A percentile compares a stretch with the other conserved stretches of the same genome.
Conservation (phyloP, 2,329 filamentous ascomycete genomes). For the Aspergillus calidoustus region DNA sequence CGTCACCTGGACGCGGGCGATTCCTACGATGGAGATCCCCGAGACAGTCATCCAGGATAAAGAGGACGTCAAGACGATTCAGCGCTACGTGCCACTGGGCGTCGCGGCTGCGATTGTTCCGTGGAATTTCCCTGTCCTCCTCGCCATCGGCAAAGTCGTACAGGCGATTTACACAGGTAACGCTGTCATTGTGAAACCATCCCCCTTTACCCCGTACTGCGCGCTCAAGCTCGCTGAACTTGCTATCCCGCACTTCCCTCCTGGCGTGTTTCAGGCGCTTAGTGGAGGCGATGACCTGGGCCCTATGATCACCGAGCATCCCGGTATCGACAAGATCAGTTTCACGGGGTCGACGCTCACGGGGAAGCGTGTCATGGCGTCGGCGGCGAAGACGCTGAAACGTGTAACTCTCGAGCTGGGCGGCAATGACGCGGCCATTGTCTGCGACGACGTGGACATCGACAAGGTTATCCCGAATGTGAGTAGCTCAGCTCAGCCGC, state of each 20-base stretch:
- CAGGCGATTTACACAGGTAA: slow-evolving; percentile 58
- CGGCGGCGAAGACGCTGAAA: slow-evolving; percentile 58
- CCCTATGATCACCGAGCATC: slow-evolving; percentile 59
- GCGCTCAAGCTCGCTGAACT: slow-evolving; percentile 59
- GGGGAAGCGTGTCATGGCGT: slow-evolving; percentile 55
- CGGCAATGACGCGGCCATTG: slow-evolving; percentile 61
- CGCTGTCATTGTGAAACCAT: slow-evolving; percentile 60
- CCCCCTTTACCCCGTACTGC: slow-evolving; percentile 58
- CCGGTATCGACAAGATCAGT: slow-evolving; percentile 60
- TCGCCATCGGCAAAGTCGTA: slow-evolving; percentile 56
- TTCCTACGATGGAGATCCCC: slow-evolving; percentile 19
- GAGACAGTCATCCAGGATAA: slow-evolving; percentile 56
- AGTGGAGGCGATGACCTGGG: slow-evolving; percentile 61
- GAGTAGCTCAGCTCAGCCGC: background rate
- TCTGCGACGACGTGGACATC: slow-evolving; percentile 59
- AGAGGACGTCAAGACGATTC: slow-evolving; percentile 39
- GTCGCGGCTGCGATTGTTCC: slow-evolving; percentile 60
- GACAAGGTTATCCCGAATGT: slow-evolving; percentile 48
- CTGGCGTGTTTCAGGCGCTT: slow-evolving; percentile 61
- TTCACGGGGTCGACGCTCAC: slow-evolving; percentile 63
- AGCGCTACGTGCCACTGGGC: slow-evolving; percentile 45
- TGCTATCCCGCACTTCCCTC: slow-evolving; percentile 54
- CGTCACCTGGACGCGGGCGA: slow-evolving; percentile 27
- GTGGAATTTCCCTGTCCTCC: slow-evolving; percentile 59
- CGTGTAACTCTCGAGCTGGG: slow-evolving; percentile 59